Evolutionary conservation across 768 basidiomycete species (phyloP), one percentile per base, ranked within the genome.

Genomic region (Rhodotorula toruloides): DNA sequence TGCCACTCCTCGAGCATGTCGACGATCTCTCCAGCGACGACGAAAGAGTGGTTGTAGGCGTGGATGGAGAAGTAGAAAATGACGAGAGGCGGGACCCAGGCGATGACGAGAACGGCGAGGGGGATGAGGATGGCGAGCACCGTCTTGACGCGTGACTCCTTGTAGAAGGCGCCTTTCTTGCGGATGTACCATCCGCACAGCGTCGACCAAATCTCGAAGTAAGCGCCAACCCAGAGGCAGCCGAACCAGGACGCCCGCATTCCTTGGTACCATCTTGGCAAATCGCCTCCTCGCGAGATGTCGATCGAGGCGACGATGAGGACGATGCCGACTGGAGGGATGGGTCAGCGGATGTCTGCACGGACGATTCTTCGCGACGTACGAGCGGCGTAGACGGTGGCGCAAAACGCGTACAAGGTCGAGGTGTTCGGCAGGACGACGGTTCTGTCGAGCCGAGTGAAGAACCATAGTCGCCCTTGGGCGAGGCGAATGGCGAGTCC

Each of bases 161-260:
- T 31, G 34, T 61, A 61, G 46, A 40, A 50, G 11, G 67, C 61
- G 36, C 67, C 67, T 12, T 54, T 49, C 8, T 53, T 43, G 40
- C 67, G 61, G 36, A 68, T 58, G 43, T 68, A 61, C 56, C 54
- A 64, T 1, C 27, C 47, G 43, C 42, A 36, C 29, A 56, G 29
- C 14, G 58, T 60, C 14, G 54, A 43, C 67, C 67, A 68, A 16
- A 37, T 29, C 44, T 68, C 67, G 42, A 48, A 46, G 43, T 56
- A 64, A 14, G 57, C 49, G 25, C 58, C 67, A 25, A 25, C 29
- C 58, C 58, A 64, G 4, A 68, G 40, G 0, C 54, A 37, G 2
- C 34, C 53, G 42, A 58, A 58, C 62, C 67, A 68, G 2, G n/a
- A 48, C 0, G 31, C 36, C 2, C 34, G 31, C 4, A 49, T 1